A percentile compares a stretch with the other conserved stretches of the same genome.
Conservation (phyloP, 305 asterid genomes). For the Nicotiana rustica region DNA sequence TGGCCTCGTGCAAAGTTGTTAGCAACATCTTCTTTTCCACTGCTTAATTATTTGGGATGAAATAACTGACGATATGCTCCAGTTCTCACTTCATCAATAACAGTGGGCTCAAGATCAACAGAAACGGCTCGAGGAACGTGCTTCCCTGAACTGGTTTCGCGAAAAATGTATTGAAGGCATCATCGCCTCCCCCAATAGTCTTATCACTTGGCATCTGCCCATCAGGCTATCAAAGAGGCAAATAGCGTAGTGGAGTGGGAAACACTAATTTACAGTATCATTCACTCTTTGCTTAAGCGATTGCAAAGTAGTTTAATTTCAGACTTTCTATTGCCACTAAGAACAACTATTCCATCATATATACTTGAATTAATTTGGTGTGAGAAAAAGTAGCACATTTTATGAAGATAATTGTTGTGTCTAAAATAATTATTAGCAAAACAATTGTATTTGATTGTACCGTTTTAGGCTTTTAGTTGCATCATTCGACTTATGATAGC, state of each 20-base stretch:
- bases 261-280: not conserved
- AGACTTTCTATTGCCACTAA: not conserved
- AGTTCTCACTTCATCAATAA: slow-evolving; percentile 36
- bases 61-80: slow-evolving; percentile 36
- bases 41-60: slow-evolving; percentile 35
- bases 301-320: not conserved
- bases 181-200: slow-evolving; percentile 29
- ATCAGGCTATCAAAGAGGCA: slow-evolving; percentile 24
- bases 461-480: too few species aligned
- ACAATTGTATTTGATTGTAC: too few species aligned
- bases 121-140: slow-evolving; percentile 36
- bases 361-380: not conserved
- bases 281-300: not conserved
- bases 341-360: not conserved
- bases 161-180: slow-evolving; percentile 38
- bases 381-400: not conserved
- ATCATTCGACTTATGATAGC: too few species aligned
- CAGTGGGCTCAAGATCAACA: slow-evolving; percentile 37
- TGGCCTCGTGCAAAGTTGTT: slow-evolving; percentile 37
- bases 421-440: not conserved
- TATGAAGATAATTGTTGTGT: not conserved
- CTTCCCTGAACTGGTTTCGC: slow-evolving; percentile 34
- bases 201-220: slow-evolving; percentile 36
- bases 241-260: not conserved
- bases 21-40: slow-evolving; percentile 38